phyloP scores from a whole-genome alignment of 1,284 basidiomycete genomes.

The Apiotrichum akiyoshidainum region DNA sequence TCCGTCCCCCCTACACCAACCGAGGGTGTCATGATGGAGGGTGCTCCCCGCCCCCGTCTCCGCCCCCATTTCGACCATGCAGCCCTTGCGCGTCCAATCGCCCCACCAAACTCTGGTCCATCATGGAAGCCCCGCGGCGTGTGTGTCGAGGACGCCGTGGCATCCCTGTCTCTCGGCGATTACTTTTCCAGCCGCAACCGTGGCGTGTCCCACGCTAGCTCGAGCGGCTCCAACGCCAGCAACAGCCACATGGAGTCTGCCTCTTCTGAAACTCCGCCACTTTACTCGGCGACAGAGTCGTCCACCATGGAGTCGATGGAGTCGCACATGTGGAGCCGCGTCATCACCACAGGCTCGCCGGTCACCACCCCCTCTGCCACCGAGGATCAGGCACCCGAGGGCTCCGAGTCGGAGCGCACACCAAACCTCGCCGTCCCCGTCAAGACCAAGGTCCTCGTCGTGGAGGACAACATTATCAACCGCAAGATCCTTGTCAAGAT shows the following conservation, averaged over 20 bases:
- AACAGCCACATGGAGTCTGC: neutral
- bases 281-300: neutral
- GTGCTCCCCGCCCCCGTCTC: slow-evolving; percentile 2
- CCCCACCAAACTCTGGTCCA: neutral
- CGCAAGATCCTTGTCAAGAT: slow-evolving; percentile 47
- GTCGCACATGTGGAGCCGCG: neutral
- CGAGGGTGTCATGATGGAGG: neutral
- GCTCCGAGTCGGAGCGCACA: neutral
- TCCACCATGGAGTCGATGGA: neutral
- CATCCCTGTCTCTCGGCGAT: slow-evolving; percentile 37
- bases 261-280: neutral
- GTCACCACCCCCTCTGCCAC: neutral
- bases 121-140: slow-evolving; percentile 37
- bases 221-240: neutral
- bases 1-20: neutral
- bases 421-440: slow-evolving; percentile 2
- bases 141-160: slow-evolving; percentile 39
- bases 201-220: neutral
- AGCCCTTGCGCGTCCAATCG: neutral
- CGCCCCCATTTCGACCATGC: slow-evolving; percentile 10
- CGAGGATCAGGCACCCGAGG: neutral
- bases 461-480: slow-evolving; percentile 50
- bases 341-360: neutral
- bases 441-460: slow-evolving; percentile 38
- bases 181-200: slow-evolving; percentile 31